Base-by-base conservation (phyloP, 306 rosid species). In the Lotus japonicus region DNA sequence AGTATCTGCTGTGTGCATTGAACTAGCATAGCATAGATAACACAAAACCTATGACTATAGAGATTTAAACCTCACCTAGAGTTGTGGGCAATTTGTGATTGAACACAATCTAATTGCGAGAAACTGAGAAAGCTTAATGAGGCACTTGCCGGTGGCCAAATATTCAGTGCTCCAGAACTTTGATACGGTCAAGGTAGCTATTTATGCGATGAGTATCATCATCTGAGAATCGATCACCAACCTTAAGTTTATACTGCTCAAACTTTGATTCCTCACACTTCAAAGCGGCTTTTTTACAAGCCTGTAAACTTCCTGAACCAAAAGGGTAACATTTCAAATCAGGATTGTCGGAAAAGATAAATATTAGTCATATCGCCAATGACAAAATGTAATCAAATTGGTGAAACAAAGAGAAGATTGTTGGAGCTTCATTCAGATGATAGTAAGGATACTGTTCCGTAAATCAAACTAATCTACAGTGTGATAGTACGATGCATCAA, bases 241-340 rank as follows among this genome's bases (percentile, higher is more conserved):
- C 84, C 50, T 64, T 69, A 68, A 90, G 76, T 73, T 90, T 90
- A 84, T 70, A 73, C 65, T 84, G 95, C 75, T 90, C 84, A 81
- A 90, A 90, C 68, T 90, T 94, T 21, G 75, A 67, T 78, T 82
- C 77, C 51, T 94, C 96, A 17, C 88, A 76, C 80, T 85, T 90
- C 74, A 86, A 79, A 8, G 96, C 89, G 0, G 82, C 84, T 57
- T 52, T 78, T 81, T 77, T 90, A 73, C 95, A 81, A 43, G 90
- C 96, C 74, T 58, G 79, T 53, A 84, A 77, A 60, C 89, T 86
- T 60, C 98, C 96, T 90, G 77, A 69, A 65, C 51, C 66, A 73
- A 51, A 21, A 9, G 50, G 31, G 41, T 41, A 5, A 26, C 14
- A 54, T 8, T 60, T 49, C 50, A 73, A 35, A 56, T 73, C 64